These are phyloP conservation scores for Saccharomyces hybrid DNA, from an alignment of 1,139 yeast genomes.

Conservation along the genomic window DNA sequence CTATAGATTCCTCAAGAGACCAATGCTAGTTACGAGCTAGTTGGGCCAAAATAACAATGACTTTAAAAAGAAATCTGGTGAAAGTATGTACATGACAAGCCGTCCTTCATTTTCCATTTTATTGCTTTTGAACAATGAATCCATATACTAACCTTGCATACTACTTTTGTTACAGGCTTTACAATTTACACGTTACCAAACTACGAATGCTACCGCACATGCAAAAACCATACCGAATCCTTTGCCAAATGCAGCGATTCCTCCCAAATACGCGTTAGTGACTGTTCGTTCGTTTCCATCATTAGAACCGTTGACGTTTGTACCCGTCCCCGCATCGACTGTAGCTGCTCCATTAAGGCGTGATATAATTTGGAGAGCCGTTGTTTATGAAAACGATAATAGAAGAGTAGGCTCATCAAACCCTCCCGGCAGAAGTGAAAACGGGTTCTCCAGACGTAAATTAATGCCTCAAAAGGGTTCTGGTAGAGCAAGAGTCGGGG, in stretches of 20 bases:
- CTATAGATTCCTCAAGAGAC: neutral
- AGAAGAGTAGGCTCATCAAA: constrained; percentile 84
- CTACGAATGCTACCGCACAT: neutral
- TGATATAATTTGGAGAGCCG: constrained; percentile 91
- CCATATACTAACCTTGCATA: neutral
- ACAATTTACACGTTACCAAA: neutral
- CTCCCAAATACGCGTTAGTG: constrained; percentile 68
- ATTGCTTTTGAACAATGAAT: neutral
- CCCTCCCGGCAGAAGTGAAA: constrained; percentile 79
- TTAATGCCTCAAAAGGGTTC: constrained; percentile 86
- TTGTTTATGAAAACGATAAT: constrained; percentile 81
- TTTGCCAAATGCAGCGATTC: constrained; percentile 24
- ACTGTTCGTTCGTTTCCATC: constrained; percentile 81
- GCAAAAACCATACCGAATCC: neutral
- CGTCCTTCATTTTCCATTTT: neutral
- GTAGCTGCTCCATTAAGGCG: constrained; percentile 74
- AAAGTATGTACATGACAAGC: neutral
- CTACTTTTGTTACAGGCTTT: neutral
- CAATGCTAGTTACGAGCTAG: neutral
- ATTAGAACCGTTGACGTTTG: constrained; percentile 68
- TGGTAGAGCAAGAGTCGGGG: constrained; percentile 95
- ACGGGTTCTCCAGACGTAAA: constrained; percentile 78
- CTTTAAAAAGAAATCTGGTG: neutral
- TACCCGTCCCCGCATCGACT: constrained; percentile 65
- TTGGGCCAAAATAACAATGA: neutral